Percentiles rank a stretch among this genome's conserved stretches.
phyloP scores from a whole-genome alignment of 208 protist genomes.

The Crithidia mellificae region DNA sequence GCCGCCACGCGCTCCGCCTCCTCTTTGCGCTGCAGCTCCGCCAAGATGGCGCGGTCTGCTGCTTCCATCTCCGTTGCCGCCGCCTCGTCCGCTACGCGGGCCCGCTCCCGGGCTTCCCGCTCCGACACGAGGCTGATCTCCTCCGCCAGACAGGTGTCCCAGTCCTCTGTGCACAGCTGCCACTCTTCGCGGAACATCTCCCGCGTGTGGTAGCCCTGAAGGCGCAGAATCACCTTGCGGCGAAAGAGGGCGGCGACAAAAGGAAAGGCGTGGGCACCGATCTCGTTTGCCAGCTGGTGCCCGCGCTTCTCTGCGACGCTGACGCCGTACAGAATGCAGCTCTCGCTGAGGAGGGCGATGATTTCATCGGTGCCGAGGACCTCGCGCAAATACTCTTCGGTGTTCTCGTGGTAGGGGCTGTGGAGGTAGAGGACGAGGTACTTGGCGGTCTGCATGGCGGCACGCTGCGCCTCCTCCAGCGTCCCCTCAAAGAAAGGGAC shows the following conservation, averaged over 20 bases:
- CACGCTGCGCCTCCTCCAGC: constrained; percentile 57
- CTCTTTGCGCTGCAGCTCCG: constrained; percentile 30
- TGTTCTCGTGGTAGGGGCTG: constrained; percentile 75
- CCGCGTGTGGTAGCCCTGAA: constrained; percentile 52
- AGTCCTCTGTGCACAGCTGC: constrained; percentile 49
- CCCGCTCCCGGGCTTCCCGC: constrained; percentile 57
- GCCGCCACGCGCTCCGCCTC: constrained; percentile 22
- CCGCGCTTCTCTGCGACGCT: constrained; percentile 58
- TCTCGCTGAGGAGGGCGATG: constrained; percentile 44
- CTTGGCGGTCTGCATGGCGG: constrained; percentile 40
- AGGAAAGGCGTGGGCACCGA: constrained; percentile 65
- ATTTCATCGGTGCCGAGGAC: constrained; percentile 55
- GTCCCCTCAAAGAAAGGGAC: constrained; percentile 63
- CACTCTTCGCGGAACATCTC: constrained; percentile 61
- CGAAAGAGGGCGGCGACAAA: constrained; percentile 65
- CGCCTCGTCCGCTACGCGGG: constrained; percentile 51
- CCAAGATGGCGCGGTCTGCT: constrained; percentile 59
- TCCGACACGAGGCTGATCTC: constrained; percentile 63
- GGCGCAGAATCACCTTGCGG: constrained; percentile 48
- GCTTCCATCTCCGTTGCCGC: constrained; percentile 48
- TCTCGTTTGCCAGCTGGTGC: constrained; percentile 44
- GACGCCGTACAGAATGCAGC: constrained; percentile 59
- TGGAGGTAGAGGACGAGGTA: constrained; percentile 85
- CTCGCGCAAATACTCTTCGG: constrained; percentile 52
- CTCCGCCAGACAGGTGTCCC: constrained; percentile 65